These are phyloP conservation scores for Psilocybe cyanescens DNA, from an alignment of 768 basidiomycete genomes.

Conservation along the genomic window DNA sequence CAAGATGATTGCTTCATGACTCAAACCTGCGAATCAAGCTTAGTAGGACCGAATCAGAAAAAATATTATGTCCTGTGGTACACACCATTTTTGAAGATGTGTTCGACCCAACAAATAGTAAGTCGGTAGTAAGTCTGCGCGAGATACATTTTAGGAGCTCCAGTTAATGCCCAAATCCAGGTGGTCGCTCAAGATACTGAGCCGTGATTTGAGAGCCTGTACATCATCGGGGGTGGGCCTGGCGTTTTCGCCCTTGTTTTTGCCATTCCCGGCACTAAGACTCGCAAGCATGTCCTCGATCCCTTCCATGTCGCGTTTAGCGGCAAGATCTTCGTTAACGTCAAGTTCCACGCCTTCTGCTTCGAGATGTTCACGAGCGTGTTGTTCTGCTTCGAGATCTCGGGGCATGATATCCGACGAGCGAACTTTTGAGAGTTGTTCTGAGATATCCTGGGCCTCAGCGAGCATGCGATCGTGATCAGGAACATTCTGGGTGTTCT, in stretches of 20 bases:
- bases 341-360: slow-evolving; percentile 38
- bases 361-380: slow-evolving; percentile 69
- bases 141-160: not conserved
- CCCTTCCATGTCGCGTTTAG: slow-evolving; percentile 53
- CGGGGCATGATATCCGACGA: slow-evolving; percentile 75
- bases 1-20: too few species aligned
- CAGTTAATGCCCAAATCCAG: slow-evolving; percentile 34
- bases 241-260: slow-evolving; percentile 9
- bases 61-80: too few species aligned
- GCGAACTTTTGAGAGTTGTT: slow-evolving; percentile 59
- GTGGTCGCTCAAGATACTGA: slow-evolving; percentile 31
- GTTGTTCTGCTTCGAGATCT: slow-evolving; percentile 79
- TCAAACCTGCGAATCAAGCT: too few species aligned
- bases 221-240: slow-evolving; percentile 47
- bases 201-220: slow-evolving; percentile 36
- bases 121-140: not conserved
- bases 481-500: slow-evolving; percentile 27
- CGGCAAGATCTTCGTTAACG: slow-evolving; percentile 44
- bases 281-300: slow-evolving; percentile 59
- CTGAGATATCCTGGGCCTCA: slow-evolving; percentile 57
- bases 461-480: slow-evolving; percentile 29
- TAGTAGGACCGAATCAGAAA: too few species aligned
- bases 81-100: too few species aligned
- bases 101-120: too few species aligned
- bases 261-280: slow-evolving; percentile 35